Conservation (phyloP, 352 stramenopile species). For the Globisporangium lucens region DNA sequence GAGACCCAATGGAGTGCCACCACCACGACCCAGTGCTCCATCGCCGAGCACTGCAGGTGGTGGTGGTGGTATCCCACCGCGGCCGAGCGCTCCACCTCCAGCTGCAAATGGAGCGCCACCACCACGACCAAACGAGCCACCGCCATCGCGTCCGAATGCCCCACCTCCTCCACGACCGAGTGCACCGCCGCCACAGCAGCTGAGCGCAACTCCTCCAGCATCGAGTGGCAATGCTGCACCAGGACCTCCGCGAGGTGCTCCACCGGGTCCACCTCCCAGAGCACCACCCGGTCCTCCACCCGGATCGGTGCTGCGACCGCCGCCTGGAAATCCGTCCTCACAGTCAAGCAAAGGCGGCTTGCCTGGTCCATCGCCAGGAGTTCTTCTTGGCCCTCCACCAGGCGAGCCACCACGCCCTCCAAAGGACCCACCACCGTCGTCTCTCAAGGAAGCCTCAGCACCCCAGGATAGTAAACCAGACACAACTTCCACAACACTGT, state of each 20-base stretch:
- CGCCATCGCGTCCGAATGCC: constrained; percentile 25
- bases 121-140: constrained; percentile 10
- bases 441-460: background rate
- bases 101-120: constrained; percentile 10
- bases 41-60: constrained; percentile 10
- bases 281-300: constrained; percentile 15
- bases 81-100: constrained; percentile 5
- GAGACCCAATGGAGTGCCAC: background rate
- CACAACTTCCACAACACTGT: background rate
- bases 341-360: constrained; percentile 7
- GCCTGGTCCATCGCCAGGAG: constrained; percentile 39
- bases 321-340: constrained; percentile 17
- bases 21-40: constrained; percentile 14
- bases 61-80: constrained; percentile 3
- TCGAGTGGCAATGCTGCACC: constrained; percentile 5
- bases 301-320: constrained; percentile 21
- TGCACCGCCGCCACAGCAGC: constrained; percentile 3
- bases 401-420: constrained; percentile 48
- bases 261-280: constrained; percentile 19
- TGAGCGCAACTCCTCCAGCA: background rate
- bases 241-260: constrained; percentile 5
- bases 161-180: constrained; percentile 19
- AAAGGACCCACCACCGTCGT: constrained; percentile 37
- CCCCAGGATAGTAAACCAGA: background rate
- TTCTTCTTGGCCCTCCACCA: constrained; percentile 43